Base-by-base conservation (phyloP, 306 rosid species). In the Lathyrus tuberosus region DNA sequence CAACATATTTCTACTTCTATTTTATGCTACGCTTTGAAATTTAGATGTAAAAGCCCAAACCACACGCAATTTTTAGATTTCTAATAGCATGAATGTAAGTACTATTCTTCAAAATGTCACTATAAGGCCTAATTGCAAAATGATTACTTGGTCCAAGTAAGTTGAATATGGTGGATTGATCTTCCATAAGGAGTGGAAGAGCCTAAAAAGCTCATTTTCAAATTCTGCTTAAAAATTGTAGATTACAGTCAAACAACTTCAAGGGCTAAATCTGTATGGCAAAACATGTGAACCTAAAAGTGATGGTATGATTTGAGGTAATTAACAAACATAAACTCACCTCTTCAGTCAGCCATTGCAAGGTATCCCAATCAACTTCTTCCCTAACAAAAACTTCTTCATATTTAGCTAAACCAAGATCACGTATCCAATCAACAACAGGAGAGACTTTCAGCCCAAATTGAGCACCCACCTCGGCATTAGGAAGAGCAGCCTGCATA, bases 321-420 rank as follows among this genome's bases (percentile, higher is more conserved):
- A 31, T 10, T 7, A 61, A 49, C 62, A 60, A 10, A 63, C 51
- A 60, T 18, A 67, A 70, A 54, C 76, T 69, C 67, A 93, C 98
- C 97, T 93, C 98, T 70, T 90, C 94, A 2, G 88, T 85, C 42
- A 90, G 79, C 85, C 97, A 93, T 38, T 84, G 87, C 61, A 93
- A 62, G 10, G 96, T 57, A 13, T 88, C 84, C 94, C 90, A 90
- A 70, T 90, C 96, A 72, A 93, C 86, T 84, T 93, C 98, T 76
- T 93, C 98, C 65, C 84, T 78, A 26, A 82, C 79, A 67, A 93
- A 93, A 78, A 76, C 63, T 59, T 81, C 86, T 62, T 79, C 89
- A 31, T 93, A 93, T 71, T 83, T 90, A 14, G 54, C 87, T 48
- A 93, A 86, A 11, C 96, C 94, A 1, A 90, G 82, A 46, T 62